Evolutionary conservation across 2,329 filamentous ascomycete genomes (phyloP).

Genomic region (Chrysosphaeria jannelii): DNA sequence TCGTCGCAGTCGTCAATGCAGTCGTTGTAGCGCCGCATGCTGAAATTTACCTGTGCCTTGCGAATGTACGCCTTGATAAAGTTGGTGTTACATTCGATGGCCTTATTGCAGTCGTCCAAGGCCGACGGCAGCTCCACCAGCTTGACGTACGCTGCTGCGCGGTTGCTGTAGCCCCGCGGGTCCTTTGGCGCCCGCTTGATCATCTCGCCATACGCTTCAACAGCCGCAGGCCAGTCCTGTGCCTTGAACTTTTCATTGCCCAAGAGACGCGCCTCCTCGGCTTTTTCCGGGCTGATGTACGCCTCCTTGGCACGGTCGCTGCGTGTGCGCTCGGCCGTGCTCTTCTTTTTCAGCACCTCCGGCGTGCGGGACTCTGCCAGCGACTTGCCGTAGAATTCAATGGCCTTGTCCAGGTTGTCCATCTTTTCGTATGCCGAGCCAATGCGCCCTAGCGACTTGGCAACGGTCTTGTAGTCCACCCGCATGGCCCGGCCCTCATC

Average conservation of each 20-base stretch:
- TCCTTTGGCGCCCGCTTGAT: constrained; percentile 83
- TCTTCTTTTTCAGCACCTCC: constrained; percentile 77
- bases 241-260: constrained; percentile 96
- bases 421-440: constrained; percentile 80
- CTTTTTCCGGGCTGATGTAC: constrained; percentile 73
- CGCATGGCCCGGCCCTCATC: constrained; percentile 70
- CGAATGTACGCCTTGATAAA: constrained; percentile 93
- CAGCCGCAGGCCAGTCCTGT: constrained; percentile 77
- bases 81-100: constrained; percentile 67
- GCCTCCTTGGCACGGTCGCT: constrained; percentile 42
- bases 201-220: constrained; percentile 89
- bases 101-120: constrained; percentile 69
- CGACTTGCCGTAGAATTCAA: constrained; percentile 77
- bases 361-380: constrained; percentile 91
- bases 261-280: constrained; percentile 79
- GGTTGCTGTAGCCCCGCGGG: constrained; percentile 86
- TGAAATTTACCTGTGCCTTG: constrained; percentile 82
- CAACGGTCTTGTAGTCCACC: constrained; percentile 93
- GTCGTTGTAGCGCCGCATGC: constrained; percentile 95
- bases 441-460: constrained; percentile 92
- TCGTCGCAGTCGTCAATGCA: constrained; percentile 71
- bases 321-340: constrained; percentile 67
- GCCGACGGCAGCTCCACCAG: constrained; percentile 85
- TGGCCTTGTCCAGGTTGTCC: constrained; percentile 47
- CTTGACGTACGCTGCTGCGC: constrained; percentile 88